These are phyloP conservation scores for Kwoniella botswanensis DNA, from an alignment of 768 basidiomycete species.

Conservation along the genomic window DNA sequence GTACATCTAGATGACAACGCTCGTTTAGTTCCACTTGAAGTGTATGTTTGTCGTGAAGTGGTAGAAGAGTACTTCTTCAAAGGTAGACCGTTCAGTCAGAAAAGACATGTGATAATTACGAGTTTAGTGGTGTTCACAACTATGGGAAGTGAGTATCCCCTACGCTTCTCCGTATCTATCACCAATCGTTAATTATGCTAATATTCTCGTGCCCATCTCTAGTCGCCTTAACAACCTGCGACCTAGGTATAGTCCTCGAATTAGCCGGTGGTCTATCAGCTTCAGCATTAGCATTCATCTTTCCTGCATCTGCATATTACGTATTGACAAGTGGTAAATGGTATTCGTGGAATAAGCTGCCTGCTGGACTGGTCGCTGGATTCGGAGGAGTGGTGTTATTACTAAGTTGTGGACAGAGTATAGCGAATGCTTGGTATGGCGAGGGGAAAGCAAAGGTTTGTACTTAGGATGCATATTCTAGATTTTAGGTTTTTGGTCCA, in stretches of 20 bases:
- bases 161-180: neutral
- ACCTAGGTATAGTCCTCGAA: slow-evolving; percentile 97
- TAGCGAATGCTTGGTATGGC: slow-evolving; percentile 76
- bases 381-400: slow-evolving; percentile 80
- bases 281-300: slow-evolving; percentile 83
- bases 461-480: slow-evolving; percentile 59
- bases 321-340: slow-evolving; percentile 62
- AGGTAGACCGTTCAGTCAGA: slow-evolving; percentile 77
- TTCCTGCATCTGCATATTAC: slow-evolving; percentile 57
- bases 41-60: slow-evolving; percentile 97
- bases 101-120: slow-evolving; percentile 89
- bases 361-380: slow-evolving; percentile 70
- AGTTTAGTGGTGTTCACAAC: slow-evolving; percentile 78
- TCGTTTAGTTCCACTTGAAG: slow-evolving; percentile 73
- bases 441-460: slow-evolving; percentile 74
- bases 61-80: slow-evolving; percentile 96
- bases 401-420: slow-evolving; percentile 75
- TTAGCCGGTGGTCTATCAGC: slow-evolving; percentile 87
- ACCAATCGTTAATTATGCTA: neutral
- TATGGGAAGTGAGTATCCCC: slow-evolving; percentile 70
- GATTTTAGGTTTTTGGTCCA: neutral
- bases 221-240: slow-evolving; percentile 93
- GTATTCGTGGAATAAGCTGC: slow-evolving; percentile 74
- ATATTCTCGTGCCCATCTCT: slow-evolving; percentile 3
- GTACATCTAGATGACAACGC: neutral